Evolutionary conservation across 2,329 filamentous ascomycete genomes (phyloP), one percentile per base, ranked within the genome.

Genomic region (Pezicula rhizophila): DNA sequence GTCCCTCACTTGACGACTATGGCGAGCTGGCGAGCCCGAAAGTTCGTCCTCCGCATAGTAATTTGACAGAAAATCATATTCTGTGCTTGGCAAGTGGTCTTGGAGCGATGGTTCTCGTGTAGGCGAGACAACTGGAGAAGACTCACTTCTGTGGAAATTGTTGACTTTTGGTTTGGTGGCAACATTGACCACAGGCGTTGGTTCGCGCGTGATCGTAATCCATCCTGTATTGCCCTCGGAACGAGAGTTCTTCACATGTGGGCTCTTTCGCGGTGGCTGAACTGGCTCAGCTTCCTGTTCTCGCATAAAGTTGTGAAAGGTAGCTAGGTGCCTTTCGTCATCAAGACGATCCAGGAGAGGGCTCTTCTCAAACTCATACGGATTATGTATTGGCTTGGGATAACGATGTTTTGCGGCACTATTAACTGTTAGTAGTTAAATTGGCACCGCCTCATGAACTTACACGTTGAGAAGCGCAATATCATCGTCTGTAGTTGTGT

Each of bases 281-380:
- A 45, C 42, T 35, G 50, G 44, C 38, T 28, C 48, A n/a, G 15
- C 45, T 26, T 51, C 40, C 11, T 47, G 48, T 18, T 51, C 43
- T 8, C 46, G 40, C 15, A 58, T 53, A 41, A 63, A 61, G 37
- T 59, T 59, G 17, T 54, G 51, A 17, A 61, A 56, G 15, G 47
- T 57, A 8, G 60, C 59, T 38, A 59, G 55, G 37, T 45, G 55
- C 11, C 42, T 33, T 11, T 49, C 38, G 33, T 50, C 28, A 12
- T 49, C 17, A 40, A 42, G 40, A 8, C 20, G 20, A 15, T 42
- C 40, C 49, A 40, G 11, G 53, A 42, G 55, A n/a, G 60, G 54
- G 8, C 51, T 52, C 11, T 59, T 57, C 43, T 64, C 62, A 34
- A 64, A 63, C 43, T 60, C 52, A 40, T 59, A 60, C 12, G 53